phyloP scores from a whole-genome alignment of 495 filamentous ascomycete species.

The Aspergillus carlsbadensis region DNA sequence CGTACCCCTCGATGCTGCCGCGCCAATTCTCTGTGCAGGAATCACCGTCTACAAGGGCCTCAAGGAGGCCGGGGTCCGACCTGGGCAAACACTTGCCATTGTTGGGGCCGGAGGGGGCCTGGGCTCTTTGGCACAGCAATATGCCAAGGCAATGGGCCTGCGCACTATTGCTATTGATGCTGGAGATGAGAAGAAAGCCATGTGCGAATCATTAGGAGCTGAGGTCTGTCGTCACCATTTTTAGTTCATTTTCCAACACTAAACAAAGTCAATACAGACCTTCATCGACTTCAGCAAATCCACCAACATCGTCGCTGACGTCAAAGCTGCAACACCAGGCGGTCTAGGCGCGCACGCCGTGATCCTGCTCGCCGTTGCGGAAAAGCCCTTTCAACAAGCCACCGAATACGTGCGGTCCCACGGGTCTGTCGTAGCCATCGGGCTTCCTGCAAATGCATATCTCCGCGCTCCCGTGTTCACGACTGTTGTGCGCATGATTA shows the following conservation, averaged over 20 bases:
- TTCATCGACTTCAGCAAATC: constrained; percentile 78
- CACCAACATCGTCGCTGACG: constrained; percentile 74
- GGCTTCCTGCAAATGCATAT: constrained; percentile 74
- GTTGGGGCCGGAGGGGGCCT: constrained; percentile 89
- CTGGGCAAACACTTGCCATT: constrained; percentile 80
- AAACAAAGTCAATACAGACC: constrained; percentile 1
- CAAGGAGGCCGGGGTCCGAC: constrained; percentile 72
- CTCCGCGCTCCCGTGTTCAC: constrained; percentile 82
- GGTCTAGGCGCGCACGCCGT: constrained; percentile 87
- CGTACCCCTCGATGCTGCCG: constrained; percentile 69
- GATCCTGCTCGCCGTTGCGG: constrained; percentile 76
- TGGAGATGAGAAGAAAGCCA: constrained; percentile 72
- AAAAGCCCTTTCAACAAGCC: constrained; percentile 94
- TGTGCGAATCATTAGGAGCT: constrained; percentile 68
- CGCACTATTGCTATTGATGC: constrained; percentile 75
- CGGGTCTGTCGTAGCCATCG: constrained; percentile 83
- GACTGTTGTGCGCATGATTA: constrained; percentile 84
- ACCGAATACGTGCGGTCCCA: constrained; percentile 78
- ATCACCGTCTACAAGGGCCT: constrained; percentile 93
- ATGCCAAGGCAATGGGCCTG: constrained; percentile 87
- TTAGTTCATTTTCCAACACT: no score
- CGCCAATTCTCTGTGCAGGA: constrained; percentile 83
- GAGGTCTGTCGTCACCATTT: constrained; percentile 21
- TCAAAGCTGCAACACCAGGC: constrained; percentile 72
- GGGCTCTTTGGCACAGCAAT: constrained; percentile 79